Evolutionary conservation across 352 stramenopile genomes (phyloP), one percentile per base, ranked within the genome.

Genomic region (Globisporangium paddicum): DNA sequence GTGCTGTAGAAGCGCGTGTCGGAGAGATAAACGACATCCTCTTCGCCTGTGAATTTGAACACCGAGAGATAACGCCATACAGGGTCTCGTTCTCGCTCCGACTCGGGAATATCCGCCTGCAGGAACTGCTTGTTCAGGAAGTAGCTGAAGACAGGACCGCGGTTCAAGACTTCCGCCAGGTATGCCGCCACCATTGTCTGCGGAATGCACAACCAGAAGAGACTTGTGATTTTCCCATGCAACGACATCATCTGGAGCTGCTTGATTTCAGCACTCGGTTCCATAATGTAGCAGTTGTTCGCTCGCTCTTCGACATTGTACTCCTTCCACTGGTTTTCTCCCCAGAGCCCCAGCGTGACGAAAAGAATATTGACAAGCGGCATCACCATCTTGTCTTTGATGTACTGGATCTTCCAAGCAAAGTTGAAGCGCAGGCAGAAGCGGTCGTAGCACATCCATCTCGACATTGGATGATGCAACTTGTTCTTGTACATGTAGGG

Each of bases 171-270:
- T 37, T 87, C 74, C 9, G 74, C 69, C 5, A 85, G 44, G 52
- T 83, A 87, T 2, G 77, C 68, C 9, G 83, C 56, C 13, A 85
- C 42, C 41, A 73, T 72, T 1, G 71, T 79, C 35, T 74, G 58
- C 0, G 77, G 71, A n/a, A 87, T 69, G 25, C 74, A 84, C 2
- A 87, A 54, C 77, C 77, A 87, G 47, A 87, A 77, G 1, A 87
- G 59, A 63, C 72, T 83, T 26, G 75, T 64, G 55, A 87, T 80
- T 55, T 87, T 87, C 32, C 77, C 77, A 19, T 87, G 77, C 32
- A 87, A 42, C 2, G 77, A 60, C 77, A 87, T 87, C 74, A 87
- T 83, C 58, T 87, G 74, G n/a, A 87, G 55, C 60, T 87, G 77
- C 64, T 83, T 85, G 60, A 75, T 67, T 37, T 85, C 77, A 0